These are phyloP conservation scores for Sistotremastrum niveocremeum DNA, from an alignment of 768 basidiomycete species.

Conservation along the genomic window DNA sequence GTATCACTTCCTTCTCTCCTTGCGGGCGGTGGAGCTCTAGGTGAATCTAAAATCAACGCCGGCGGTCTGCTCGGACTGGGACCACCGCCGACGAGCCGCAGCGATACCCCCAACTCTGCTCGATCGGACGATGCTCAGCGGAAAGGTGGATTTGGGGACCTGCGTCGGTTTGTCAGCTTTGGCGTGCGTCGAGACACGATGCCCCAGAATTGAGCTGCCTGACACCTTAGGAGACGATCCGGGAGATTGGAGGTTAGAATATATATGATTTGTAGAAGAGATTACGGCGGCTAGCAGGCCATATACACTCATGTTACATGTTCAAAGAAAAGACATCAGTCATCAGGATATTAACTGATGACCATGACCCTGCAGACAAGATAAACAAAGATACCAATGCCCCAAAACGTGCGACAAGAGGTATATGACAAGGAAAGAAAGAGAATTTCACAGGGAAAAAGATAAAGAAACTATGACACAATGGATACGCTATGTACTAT, in stretches of 20 bases:
- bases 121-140: conserved; percentile 34
- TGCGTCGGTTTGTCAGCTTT: conserved; percentile 80
- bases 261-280: too few relatives aligned
- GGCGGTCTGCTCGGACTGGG: conserved; percentile 44
- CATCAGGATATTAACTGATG: conserved; percentile 2
- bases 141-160: conserved; percentile 78
- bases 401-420: too few relatives aligned
- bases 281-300: conserved; percentile 11
- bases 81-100: conserved; percentile 51
- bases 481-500: neutral
- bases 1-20: conserved; percentile 36
- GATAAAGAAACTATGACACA: conserved; percentile 9
- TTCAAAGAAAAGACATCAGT: conserved; percentile 15
- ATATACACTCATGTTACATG: conserved; percentile 33
- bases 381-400: too few relatives aligned
- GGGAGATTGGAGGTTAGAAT: too few relatives aligned
- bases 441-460: conserved; percentile 5
- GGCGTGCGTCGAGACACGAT: conserved; percentile 62
- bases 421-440: neutral
- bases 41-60: conserved; percentile 24
- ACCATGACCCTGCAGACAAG: too few relatives aligned
- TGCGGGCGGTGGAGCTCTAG: conserved; percentile 13
- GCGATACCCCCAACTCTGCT: conserved; percentile 25
- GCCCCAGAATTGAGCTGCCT: conserved; percentile 1
- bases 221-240: neutral